These are phyloP conservation scores for Tripidium arundinaceum DNA, from an alignment of 202 grass and related monocot genomes.

Conservation along the genomic window DNA sequence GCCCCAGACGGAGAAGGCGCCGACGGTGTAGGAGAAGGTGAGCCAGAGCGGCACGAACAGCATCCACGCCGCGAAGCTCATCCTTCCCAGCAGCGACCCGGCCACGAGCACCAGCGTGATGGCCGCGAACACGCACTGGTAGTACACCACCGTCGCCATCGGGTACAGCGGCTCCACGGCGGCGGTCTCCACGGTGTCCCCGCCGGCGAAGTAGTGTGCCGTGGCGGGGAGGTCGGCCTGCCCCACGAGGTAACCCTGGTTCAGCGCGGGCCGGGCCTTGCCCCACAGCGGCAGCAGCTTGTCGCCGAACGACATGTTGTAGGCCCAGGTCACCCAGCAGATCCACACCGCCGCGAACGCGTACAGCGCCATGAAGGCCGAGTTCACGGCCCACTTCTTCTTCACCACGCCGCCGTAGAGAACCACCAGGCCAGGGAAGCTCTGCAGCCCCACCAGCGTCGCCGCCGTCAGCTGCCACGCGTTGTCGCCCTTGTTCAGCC, in stretches of 20 bases:
- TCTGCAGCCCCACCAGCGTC: conserved; percentile 57
- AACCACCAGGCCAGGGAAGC: conserved; percentile 55
- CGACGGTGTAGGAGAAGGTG: conserved; percentile 51
- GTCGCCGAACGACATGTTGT: conserved; percentile 68
- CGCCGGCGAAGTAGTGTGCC: conserved; percentile 28
- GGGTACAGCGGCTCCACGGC: conserved; percentile 20
- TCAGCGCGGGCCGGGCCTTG: conserved; percentile 50
- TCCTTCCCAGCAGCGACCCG: conserved; percentile 36
- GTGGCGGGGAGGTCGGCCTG: conserved; percentile 36
- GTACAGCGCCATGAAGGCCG: conserved; percentile 74
- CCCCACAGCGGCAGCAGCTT: conserved; percentile 57
- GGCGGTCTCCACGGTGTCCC: conserved; percentile 3
- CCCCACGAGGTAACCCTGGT: conserved; percentile 35
- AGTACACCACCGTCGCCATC: conserved; percentile 42
- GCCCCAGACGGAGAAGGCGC: conserved; percentile 46
- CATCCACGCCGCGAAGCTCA: conserved; percentile 53
- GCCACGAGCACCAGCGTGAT: conserved; percentile 38
- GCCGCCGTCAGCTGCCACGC: conserved; percentile 53
- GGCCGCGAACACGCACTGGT: conserved; percentile 52
- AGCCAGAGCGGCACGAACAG: conserved; percentile 51
- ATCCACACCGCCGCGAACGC: conserved; percentile 66
- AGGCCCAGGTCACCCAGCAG: conserved; percentile 64
- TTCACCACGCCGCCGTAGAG: conserved; percentile 75
- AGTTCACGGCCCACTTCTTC: conserved; percentile 81
- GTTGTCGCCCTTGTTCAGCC: conserved; percentile 62